A percentile compares a stretch with the other conserved stretches of the same genome.
These are phyloP conservation scores for Dioscorea zingiberensis DNA, from an alignment of 106 monocot species.

Conservation along the genomic window DNA sequence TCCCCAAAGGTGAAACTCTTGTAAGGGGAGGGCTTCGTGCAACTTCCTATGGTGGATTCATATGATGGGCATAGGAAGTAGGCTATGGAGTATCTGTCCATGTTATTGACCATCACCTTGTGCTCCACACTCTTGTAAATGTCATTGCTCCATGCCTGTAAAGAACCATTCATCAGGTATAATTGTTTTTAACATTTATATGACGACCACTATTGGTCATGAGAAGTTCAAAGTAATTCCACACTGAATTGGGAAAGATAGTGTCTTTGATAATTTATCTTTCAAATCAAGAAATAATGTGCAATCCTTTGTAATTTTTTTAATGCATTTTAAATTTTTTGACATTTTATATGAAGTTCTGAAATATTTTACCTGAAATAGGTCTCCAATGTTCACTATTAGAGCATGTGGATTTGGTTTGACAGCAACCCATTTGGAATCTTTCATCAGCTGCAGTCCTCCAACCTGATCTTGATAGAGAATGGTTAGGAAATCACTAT, in stretches of 20 bases:
- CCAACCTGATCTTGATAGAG: conserved; percentile 48
- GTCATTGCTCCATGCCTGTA: conserved; percentile 56
- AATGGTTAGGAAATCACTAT: conserved; percentile 55
- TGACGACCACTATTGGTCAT: background rate
- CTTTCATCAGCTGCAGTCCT: conserved; percentile 50
- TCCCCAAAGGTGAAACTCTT: conserved; percentile 50
- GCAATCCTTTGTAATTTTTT: no score
- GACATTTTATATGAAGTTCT: no score
- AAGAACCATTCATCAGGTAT: no score
- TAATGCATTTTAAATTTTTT: no score
- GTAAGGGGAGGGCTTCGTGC: conserved; percentile 13
- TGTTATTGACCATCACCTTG: conserved; percentile 31
- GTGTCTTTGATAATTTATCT: no score
- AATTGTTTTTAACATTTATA: no score
- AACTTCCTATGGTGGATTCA: conserved; percentile 29
- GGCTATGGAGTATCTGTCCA: conserved; percentile 54
- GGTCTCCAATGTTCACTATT: conserved; percentile 56
- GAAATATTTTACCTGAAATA: conserved; percentile 36
- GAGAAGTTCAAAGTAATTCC: no score
- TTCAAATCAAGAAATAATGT: no score
- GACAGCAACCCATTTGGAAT: conserved; percentile 33
- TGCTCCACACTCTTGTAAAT: conserved; percentile 56
- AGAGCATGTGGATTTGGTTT: conserved; percentile 38
- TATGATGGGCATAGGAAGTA: conserved; percentile 56
- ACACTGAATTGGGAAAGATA: no score